phyloP scores from a whole-genome alignment of 805 yeast species.

The Wickerhamiella azyma region DNA sequence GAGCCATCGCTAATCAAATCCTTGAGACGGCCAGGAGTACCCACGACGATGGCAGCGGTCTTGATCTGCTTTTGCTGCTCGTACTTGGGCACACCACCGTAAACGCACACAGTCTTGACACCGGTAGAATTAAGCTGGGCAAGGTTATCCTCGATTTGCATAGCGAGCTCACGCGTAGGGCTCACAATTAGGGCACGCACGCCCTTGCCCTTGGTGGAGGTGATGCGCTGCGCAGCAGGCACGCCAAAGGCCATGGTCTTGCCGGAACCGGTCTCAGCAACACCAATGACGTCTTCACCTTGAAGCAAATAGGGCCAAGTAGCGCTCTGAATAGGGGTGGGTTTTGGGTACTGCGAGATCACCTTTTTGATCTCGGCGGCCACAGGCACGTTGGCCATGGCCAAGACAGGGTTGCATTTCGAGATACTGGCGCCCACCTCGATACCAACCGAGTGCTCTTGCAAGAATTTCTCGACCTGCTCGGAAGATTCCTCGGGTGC shows the following conservation, averaged over 20 bases:
- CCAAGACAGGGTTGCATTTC: conserved; percentile 49
- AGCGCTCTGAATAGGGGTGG: conserved; percentile 90
- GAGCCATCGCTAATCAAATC: conserved; percentile 86
- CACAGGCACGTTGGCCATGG: conserved; percentile 48
- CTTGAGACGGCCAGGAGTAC: conserved; percentile 94
- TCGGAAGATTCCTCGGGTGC: conserved; percentile 28
- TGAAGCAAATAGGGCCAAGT: conserved; percentile 83
- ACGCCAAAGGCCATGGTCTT: conserved; percentile 96
- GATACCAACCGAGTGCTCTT: conserved; percentile 62
- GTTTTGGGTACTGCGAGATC: conserved; percentile 64
- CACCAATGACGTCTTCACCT: conserved; percentile 83
- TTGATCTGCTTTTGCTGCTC: conserved; percentile 65
- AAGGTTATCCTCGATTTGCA: conserved; percentile 82
- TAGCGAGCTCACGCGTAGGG: conserved; percentile 95
- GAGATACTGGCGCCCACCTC: conserved; percentile 36
- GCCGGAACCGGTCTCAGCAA: conserved; percentile 97
- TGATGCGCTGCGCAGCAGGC: conserved; percentile 74
- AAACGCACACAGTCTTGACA: conserved; percentile 66
- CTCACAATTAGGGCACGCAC: conserved; percentile 74
- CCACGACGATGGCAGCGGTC: conserved; percentile 69
- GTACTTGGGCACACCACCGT: conserved; percentile 96
- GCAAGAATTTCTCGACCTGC: conserved; percentile 48
- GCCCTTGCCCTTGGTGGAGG: conserved; percentile 32
- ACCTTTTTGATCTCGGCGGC: conserved; percentile 44
- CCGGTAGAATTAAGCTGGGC: conserved; percentile 46